Percentiles rank a stretch among this genome's conserved stretches.
Conservation (phyloP, 148 eudicot species). For the Rhododendron henanense region DNA sequence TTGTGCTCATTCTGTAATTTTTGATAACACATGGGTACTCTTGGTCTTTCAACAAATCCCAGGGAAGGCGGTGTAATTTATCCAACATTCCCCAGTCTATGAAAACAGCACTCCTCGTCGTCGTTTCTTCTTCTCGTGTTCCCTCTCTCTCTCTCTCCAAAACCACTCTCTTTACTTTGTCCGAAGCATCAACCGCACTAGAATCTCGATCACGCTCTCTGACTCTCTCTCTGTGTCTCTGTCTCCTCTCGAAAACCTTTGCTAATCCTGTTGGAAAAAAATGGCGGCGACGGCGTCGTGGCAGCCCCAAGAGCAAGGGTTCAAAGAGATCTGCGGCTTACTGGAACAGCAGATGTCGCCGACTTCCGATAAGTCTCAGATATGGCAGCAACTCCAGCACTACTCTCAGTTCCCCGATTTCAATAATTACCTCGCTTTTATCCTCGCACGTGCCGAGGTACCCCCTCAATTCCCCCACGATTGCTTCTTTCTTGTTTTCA, state of each 20-base stretch:
- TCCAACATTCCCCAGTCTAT: neutral
- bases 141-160: neutral
- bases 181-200: neutral
- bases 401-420: slow-evolving; percentile 91
- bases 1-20: neutral
- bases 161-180: neutral
- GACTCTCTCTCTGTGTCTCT: neutral
- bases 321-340: slow-evolving; percentile 74
- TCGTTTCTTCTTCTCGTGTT: neutral
- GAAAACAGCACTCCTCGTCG: neutral
- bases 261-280: no score
- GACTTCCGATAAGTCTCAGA: slow-evolving; percentile 68
- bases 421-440: slow-evolving; percentile 86
- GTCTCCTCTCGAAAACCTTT: neutral
- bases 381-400: slow-evolving; percentile 81
- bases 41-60: neutral
- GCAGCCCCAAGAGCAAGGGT: slow-evolving; percentile 93
- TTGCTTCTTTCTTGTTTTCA: slow-evolving; percentile 9
- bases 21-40: neutral
- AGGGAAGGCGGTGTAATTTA: neutral
- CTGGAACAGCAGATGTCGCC: slow-evolving; percentile 90
- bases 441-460: slow-evolving; percentile 83
- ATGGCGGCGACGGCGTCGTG: slow-evolving; percentile 43
- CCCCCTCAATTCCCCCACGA: neutral
- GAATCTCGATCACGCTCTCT: slow-evolving; percentile 5